Conservation (phyloP, 2,329 filamentous ascomycete species). For the Fusarium buxicola region DNA sequence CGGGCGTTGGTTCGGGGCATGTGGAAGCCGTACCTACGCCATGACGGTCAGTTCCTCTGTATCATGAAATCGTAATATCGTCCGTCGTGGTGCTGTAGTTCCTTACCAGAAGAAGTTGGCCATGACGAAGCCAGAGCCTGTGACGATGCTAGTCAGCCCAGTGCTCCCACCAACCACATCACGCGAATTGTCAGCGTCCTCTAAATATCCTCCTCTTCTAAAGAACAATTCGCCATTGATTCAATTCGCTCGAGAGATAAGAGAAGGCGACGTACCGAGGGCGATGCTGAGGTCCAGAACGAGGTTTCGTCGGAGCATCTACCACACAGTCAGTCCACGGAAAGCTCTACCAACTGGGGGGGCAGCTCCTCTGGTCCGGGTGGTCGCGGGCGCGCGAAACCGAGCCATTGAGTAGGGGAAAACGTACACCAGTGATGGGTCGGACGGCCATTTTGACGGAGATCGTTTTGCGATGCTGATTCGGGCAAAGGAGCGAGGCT, state of each 20-base stretch:
- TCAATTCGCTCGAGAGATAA: slow-evolving; percentile 8
- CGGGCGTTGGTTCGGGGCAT: slow-evolving; percentile 69
- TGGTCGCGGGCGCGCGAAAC: slow-evolving; percentile 12
- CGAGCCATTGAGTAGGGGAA: slow-evolving; percentile 48
- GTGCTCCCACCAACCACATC: slow-evolving; percentile 41
- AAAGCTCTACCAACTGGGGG: slow-evolving; percentile 34
- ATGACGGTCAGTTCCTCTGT: slow-evolving; percentile 19
- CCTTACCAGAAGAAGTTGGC: slow-evolving; percentile 69
- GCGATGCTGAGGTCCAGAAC: slow-evolving; percentile 67
- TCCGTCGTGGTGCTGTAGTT: neutral
- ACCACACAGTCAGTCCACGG: slow-evolving; percentile 50
- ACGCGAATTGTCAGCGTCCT: slow-evolving; percentile 41
- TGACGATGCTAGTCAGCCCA: slow-evolving; percentile 49
- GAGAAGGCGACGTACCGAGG: slow-evolving; percentile 60
- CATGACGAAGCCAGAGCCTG: slow-evolving; percentile 66
- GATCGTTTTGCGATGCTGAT: slow-evolving; percentile 40
- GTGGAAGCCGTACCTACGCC: slow-evolving; percentile 70
- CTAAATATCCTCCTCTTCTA: slow-evolving; percentile 22
- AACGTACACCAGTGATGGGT: slow-evolving; percentile 71
- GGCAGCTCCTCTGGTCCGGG: slow-evolving; percentile 35
- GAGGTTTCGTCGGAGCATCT: slow-evolving; percentile 72
- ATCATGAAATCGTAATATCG: neutral
- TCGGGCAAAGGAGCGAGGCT: slow-evolving; percentile 38
- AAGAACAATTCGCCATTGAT: slow-evolving; percentile 10
- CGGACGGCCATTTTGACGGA: slow-evolving; percentile 63